A percentile compares a stretch with the other conserved stretches of the same genome.
Evolutionary conservation across 108 stramenopile species (phyloP).

Genomic region (Aurantiochytrium sp.): DNA sequence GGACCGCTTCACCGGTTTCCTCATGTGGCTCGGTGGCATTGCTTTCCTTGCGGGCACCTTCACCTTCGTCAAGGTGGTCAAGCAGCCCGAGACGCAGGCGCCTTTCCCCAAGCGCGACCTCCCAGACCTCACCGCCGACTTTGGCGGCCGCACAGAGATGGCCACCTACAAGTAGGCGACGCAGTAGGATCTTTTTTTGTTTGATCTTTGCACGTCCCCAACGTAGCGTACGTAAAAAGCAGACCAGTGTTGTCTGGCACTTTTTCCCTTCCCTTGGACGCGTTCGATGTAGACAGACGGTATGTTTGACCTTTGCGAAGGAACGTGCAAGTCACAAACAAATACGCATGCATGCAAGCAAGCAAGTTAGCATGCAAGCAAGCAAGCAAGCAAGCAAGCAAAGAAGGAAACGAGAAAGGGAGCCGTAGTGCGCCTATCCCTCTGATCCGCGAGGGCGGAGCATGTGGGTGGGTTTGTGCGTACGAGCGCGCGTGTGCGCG

Average conservation of each 20-base stretch:
- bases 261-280: too few species aligned
- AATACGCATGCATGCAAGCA: not conserved
- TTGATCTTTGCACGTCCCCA: too few species aligned
- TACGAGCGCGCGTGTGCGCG: too few species aligned
- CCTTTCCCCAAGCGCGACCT: not conserved
- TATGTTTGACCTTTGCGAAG: too few species aligned
- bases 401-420: not conserved
- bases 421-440: not conserved
- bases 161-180: not conserved
- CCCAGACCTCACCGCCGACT: not conserved
- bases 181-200: not conserved
- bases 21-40: conserved; percentile 3
- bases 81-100: not conserved
- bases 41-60: not conserved
- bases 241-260: too few species aligned
- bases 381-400: not conserved
- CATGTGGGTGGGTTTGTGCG: too few species aligned
- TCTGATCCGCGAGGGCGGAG: not conserved
- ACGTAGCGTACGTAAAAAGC: too few species aligned
- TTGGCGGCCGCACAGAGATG: not conserved
- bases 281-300: too few species aligned
- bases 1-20: not conserved
- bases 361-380: not conserved
- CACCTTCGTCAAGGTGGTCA: not conserved
- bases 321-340: too few species aligned